phyloP scores from a whole-genome alignment of 106 monocot genomes.

The Dendrobium huoshanense region DNA sequence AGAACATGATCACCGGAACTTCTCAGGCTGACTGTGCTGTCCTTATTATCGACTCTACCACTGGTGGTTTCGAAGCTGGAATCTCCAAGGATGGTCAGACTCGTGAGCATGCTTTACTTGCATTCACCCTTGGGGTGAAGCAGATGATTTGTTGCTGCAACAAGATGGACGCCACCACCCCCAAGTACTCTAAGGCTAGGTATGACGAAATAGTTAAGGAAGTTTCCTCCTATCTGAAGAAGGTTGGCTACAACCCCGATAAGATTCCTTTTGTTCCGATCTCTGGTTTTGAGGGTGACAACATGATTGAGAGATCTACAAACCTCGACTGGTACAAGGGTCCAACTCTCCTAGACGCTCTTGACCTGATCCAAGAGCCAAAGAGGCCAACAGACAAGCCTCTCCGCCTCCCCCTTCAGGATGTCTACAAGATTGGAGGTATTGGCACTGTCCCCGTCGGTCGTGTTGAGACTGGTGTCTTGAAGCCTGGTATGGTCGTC shows the following conservation, averaged over 20 bases:
- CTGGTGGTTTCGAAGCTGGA: slow-evolving; percentile 42
- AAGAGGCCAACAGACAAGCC: slow-evolving; percentile 49
- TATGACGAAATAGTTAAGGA: slow-evolving; percentile 73
- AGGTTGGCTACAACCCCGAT: slow-evolving; percentile 57
- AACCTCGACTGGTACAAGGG: slow-evolving; percentile 81
- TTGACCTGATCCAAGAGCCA: slow-evolving; percentile 48
- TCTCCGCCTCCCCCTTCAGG: slow-evolving; percentile 51
- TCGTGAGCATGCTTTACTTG: slow-evolving; percentile 36
- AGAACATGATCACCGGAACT: slow-evolving; percentile 40
- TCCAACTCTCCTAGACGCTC: slow-evolving; percentile 52
- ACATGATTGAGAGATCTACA: slow-evolving; percentile 66
- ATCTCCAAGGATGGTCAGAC: slow-evolving; percentile 45
- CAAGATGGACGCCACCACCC: slow-evolving; percentile 68
- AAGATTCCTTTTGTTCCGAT: slow-evolving; percentile 49
- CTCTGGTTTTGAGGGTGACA: slow-evolving; percentile 45
- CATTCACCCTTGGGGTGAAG: slow-evolving; percentile 36
- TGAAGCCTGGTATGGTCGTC: slow-evolving; percentile 49
- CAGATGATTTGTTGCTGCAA: slow-evolving; percentile 46
- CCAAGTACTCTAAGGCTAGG: slow-evolving; percentile 47
- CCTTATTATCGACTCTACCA: slow-evolving; percentile 34
- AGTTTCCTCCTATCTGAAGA: slow-evolving; percentile 64
- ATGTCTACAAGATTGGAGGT: slow-evolving; percentile 72
- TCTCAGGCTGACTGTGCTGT: slow-evolving; percentile 39
- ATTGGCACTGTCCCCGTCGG: slow-evolving; percentile 52
- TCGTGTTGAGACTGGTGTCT: slow-evolving; percentile 28